phyloP scores from a whole-genome alignment of 2,329 filamentous ascomycete species.

The Aspergillus jensenii region DNA sequence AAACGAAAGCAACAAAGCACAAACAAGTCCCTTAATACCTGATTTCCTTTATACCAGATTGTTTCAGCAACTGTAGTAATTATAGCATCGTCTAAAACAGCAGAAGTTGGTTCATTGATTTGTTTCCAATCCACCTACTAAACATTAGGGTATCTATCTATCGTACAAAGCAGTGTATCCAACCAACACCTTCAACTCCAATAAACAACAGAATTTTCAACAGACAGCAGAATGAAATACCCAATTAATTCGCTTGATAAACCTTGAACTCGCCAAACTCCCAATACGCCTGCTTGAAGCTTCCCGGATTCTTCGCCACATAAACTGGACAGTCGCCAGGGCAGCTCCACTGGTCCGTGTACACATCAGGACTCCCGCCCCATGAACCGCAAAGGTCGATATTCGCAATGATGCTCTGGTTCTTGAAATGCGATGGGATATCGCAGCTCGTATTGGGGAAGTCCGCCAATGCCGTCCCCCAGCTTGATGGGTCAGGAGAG shows the following conservation, averaged over 20 bases:
- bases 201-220: too few species aligned
- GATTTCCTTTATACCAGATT: too few species aligned
- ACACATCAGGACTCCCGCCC: slow-evolving; percentile 39
- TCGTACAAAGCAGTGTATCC: too few species aligned
- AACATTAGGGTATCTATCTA: too few species aligned
- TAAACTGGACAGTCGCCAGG: slow-evolving; percentile 58
- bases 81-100: too few species aligned
- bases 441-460: slow-evolving; percentile 65
- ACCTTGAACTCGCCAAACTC: slow-evolving; percentile 63
- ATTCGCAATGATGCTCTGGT: slow-evolving; percentile 66
- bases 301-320: slow-evolving; percentile 57
- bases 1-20: too few species aligned
- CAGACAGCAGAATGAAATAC: too few species aligned
- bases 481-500: slow-evolving; percentile 59
- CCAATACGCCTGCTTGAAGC: slow-evolving; percentile 63
- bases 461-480: slow-evolving; percentile 64
- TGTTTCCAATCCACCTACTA: too few species aligned
- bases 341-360: slow-evolving; percentile 38
- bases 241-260: slow-evolving; percentile 42
- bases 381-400: slow-evolving; percentile 64
- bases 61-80: too few species aligned
- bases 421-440: slow-evolving; percentile 60
- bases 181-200: too few species aligned
- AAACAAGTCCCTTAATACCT: too few species aligned
- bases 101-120: too few species aligned